Evolutionary conservation across 306 rosid species (phyloP).

Genomic region (Canavalia gladiata): DNA sequence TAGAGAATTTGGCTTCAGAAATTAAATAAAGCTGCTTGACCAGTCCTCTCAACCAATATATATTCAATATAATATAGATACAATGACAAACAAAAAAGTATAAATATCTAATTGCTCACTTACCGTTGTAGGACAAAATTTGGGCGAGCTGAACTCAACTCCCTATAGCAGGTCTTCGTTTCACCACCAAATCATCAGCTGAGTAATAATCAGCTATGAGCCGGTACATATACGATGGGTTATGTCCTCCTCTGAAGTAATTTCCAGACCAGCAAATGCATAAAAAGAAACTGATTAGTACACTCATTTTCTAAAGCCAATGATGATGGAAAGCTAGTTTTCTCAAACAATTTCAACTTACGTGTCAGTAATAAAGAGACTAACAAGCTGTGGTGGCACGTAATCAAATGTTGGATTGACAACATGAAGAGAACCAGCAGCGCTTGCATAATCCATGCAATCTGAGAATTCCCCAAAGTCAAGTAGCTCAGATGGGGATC

Average conservation of each 20-base stretch:
- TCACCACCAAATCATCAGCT: slow-evolving; percentile 93
- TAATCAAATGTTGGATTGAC: slow-evolving; percentile 94
- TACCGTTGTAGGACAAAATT: slow-evolving; percentile 53
- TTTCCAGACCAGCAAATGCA: slow-evolving; percentile 36
- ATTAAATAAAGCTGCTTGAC: slow-evolving; percentile 31
- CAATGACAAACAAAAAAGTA: slow-evolving; percentile 29
- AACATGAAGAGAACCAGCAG: slow-evolving; percentile 81
- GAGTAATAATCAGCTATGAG: slow-evolving; percentile 96
- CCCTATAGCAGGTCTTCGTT: slow-evolving; percentile 64
- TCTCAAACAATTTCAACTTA: slow-evolving; percentile 58
- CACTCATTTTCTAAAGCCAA: slow-evolving; percentile 42
- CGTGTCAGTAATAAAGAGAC: slow-evolving; percentile 96
- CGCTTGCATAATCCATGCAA: slow-evolving; percentile 85
- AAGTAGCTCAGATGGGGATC: slow-evolving; percentile 98
- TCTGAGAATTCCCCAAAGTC: slow-evolving; percentile 99
- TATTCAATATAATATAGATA: slow-evolving; percentile 59
- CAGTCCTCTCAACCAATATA: slow-evolving; percentile 41
- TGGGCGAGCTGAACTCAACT: slow-evolving; percentile 57
- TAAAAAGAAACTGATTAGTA: slow-evolving; percentile 41
- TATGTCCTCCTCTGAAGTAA: slow-evolving; percentile 91
- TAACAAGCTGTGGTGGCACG: slow-evolving; percentile 93
- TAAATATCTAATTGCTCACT: slow-evolving; percentile 49
- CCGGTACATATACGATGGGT: slow-evolving; percentile 95
- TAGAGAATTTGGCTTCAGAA: slow-evolving; percentile 87
- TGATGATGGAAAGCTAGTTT: slow-evolving; percentile 7